Evolutionary conservation across 2,329 filamentous ascomycete genomes (phyloP), one percentile per base, ranked within the genome.

Genomic region (Sporothrix luriei): DNA sequence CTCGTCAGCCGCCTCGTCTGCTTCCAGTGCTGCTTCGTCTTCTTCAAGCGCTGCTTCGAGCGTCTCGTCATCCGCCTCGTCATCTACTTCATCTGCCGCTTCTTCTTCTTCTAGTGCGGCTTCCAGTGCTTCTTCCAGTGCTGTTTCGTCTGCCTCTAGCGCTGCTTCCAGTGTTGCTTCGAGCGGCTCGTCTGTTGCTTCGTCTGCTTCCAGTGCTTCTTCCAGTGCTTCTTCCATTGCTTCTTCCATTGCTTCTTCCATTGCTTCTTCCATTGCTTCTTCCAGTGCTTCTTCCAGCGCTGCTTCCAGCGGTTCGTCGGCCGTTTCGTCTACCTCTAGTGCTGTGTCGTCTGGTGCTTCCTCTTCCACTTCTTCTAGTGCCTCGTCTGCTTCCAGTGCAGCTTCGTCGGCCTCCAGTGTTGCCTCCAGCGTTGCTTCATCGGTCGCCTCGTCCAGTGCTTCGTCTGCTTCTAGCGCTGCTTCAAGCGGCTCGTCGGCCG

Each of bases 231-330:
- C 40, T 43, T 19, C 48, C 4, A 62, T 43, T 13, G 40, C 26
- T 7, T 69, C 64, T 29, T 66, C n/a, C n/a, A n/a, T n/a, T n/a
- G n/a, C 46, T 51, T n/a, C 67, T 4, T 69, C 61, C 3, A 66
- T 49, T 7, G 40, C n/a, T n/a, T n/a, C n/a, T n/a, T n/a, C n/a
- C n/a, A n/a, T n/a, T 29, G 29, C 65, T 55, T 10, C 14, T 5
- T 68, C 67, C 9, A 52, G 29, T 4, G 29, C 46, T 51, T n/a
- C 67, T 4, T 69, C 61, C 3, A 66, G 61, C 40, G 40, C 59
- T 26, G 26, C 13, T 4, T 46, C 26, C 16, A 46, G 43, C 11
- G n/a, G n/a, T n/a, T n/a, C n/a, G n/a, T n/a, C n/a, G n/a, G n/a
- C n/a, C n/a, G n/a, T n/a, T n/a, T n/a, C n/a, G 10, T 40, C 1